Conservation (phyloP, 176 grass and related monocot genomes). For the Elymus sibiricus region DNA sequence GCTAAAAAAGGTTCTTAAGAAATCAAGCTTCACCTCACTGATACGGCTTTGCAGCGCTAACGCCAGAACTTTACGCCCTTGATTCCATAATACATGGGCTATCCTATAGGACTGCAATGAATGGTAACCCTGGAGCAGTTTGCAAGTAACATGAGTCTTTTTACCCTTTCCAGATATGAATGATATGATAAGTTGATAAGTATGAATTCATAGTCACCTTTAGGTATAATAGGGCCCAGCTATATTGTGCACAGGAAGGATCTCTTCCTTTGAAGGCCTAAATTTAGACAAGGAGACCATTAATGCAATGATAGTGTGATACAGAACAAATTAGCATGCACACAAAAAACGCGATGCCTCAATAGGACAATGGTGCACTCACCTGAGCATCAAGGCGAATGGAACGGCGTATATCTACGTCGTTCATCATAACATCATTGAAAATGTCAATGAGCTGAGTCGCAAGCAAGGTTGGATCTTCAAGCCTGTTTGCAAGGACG, state of each 20-base stretch:
- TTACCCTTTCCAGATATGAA: neutral
- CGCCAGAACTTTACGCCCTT: constrained; percentile 82
- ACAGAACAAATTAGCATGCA: neutral
- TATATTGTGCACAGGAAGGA: constrained; percentile 93
- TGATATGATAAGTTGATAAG: neutral
- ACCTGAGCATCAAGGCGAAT: constrained; percentile 99
- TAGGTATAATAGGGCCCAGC: constrained; percentile 92
- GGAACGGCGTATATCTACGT: constrained; percentile 66
- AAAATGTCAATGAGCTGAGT: constrained; percentile 97
- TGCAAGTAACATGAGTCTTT: neutral
- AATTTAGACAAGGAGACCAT: constrained; percentile 21
- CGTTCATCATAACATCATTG: constrained; percentile 87
- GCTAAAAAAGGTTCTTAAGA: constrained; percentile 29
- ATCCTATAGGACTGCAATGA: constrained; percentile 98
- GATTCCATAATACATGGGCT: constrained; percentile 93
- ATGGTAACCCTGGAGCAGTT: constrained; percentile 74
- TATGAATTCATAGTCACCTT: constrained; percentile 44
- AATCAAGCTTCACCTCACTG: constrained; percentile 67
- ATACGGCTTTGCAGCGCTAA: constrained; percentile 98
- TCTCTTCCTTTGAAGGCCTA: constrained; percentile 96
- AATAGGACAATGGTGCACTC: neutral
- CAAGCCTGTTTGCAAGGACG: constrained; percentile 89
- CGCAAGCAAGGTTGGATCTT: constrained; percentile 86
- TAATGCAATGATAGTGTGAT: neutral
- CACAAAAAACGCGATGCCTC: constrained; percentile 12